Conservation (phyloP, 352 stramenopile species). For the Phytophthora ramorum region DNA sequence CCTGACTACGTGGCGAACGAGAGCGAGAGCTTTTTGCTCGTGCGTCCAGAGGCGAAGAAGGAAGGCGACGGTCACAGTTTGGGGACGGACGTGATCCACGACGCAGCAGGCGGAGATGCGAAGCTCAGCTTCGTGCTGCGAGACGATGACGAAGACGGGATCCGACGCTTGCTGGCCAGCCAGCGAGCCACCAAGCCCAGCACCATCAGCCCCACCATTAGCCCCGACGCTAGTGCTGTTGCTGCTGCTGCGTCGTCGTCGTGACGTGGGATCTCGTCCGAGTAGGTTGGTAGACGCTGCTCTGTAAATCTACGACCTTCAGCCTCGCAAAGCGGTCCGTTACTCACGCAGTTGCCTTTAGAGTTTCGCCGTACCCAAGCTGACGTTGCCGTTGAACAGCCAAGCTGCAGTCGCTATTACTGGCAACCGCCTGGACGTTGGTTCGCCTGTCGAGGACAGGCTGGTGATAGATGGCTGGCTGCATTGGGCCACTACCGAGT, state of each 20-base stretch:
- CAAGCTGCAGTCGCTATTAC: no score
- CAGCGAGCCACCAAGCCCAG: constrained; percentile 16
- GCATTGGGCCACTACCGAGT: no score
- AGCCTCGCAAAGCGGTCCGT: no score
- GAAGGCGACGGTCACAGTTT: constrained; percentile 19
- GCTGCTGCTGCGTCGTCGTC: constrained; percentile 30
- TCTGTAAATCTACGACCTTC: neutral
- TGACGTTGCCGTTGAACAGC: no score
- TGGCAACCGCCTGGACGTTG: no score
- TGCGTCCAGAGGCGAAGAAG: constrained; percentile 59
- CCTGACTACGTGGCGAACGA: constrained; percentile 75
- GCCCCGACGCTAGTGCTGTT: constrained; percentile 41
- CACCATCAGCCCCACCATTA: constrained; percentile 38
- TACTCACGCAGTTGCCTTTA: no score
- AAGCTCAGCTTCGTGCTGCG: constrained; percentile 45
- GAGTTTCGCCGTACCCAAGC: no score
- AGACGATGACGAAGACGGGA: constrained; percentile 50
- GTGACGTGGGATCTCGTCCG: constrained; percentile 1
- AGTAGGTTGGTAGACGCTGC: neutral
- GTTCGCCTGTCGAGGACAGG: no score
- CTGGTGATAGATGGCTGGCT: no score
- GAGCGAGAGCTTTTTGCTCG: constrained; percentile 72
- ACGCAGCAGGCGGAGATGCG: constrained; percentile 3
- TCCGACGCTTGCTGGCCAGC: constrained; percentile 35
- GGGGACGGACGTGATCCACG: constrained; percentile 17